Evolutionary conservation across 2,329 filamentous ascomycete species (phyloP).

Genomic region (Diaporthe aspalathi): DNA sequence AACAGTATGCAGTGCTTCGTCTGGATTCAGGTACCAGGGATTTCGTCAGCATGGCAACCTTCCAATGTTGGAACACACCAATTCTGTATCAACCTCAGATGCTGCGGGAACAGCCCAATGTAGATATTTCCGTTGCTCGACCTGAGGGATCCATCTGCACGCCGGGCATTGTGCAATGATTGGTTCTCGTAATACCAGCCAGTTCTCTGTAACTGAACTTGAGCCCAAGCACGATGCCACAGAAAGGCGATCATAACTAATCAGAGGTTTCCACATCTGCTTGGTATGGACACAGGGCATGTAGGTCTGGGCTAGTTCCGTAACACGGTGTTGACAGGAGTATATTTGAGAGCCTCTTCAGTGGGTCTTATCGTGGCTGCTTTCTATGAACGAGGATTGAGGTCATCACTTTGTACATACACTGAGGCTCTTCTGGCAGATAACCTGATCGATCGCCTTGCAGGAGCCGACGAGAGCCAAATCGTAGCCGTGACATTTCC

Average conservation of each 20-base stretch:
- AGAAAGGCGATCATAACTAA: slow-evolving; percentile 49
- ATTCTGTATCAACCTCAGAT: no score
- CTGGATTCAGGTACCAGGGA: slow-evolving; percentile 79
- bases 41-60: slow-evolving; percentile 50
- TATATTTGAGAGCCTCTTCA: not conserved
- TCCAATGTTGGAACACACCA: not conserved
- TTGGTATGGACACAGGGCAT: not conserved
- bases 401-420: no score
- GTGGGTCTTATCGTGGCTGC: not conserved
- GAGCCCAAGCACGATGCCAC: slow-evolving; percentile 61
- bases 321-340: not conserved
- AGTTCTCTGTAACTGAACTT: slow-evolving; percentile 44
- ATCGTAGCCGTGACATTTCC: slow-evolving; percentile 49
- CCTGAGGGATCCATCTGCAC: slow-evolving; percentile 72
- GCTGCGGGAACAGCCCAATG: slow-evolving; percentile 39
- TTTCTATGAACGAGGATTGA: not conserved
- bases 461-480: not conserved
- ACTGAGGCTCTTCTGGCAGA: no score
- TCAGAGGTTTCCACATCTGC: not conserved
- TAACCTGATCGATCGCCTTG: no score
- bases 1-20: slow-evolving; percentile 72
- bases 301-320: not conserved
- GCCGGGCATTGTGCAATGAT: slow-evolving; percentile 62
- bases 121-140: slow-evolving; percentile 70
- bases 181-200: slow-evolving; percentile 41